Conservation (phyloP, 2,329 filamentous ascomycete species). For the Fusarium miscanthi region DNA sequence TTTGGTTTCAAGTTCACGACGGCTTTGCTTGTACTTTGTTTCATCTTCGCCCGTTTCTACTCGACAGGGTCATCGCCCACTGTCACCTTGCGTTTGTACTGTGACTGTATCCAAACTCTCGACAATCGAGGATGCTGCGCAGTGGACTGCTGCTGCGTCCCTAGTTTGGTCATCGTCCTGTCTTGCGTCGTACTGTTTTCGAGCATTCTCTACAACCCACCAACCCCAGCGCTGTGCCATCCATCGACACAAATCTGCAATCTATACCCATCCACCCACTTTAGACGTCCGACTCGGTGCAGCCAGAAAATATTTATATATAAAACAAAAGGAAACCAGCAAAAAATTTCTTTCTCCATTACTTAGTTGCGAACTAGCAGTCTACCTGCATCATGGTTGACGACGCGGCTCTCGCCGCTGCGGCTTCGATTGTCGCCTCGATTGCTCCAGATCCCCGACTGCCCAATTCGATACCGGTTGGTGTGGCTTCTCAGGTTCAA, state of each 20-base stretch:
- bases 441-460: slow-evolving; percentile 60
- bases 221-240: slow-evolving; percentile 5
- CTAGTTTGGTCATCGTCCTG: slow-evolving; percentile 32
- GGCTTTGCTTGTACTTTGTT: slow-evolving; percentile 8
- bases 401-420: slow-evolving; percentile 65
- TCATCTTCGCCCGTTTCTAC: slow-evolving; percentile 1
- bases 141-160: slow-evolving; percentile 29
- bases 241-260: slow-evolving; percentile 14
- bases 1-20: slow-evolving; percentile 1
- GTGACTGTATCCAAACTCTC: slow-evolving; percentile 10
- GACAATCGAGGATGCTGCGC: slow-evolving; percentile 38
- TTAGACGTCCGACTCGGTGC: slow-evolving; percentile 18
- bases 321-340: not conserved
- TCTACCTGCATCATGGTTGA: slow-evolving; percentile 58
- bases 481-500: slow-evolving; percentile 64
- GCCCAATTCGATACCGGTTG: slow-evolving; percentile 53
- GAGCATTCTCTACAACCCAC: slow-evolving; percentile 13
- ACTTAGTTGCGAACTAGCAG: slow-evolving; percentile 46
- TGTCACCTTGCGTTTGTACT: slow-evolving; percentile 25
- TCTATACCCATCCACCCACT: slow-evolving; percentile 7
- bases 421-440: slow-evolving; percentile 64
- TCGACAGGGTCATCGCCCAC: slow-evolving; percentile 27
- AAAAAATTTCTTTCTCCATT: not conserved
- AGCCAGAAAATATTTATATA: not conserved
- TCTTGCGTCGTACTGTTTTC: slow-evolving; percentile 9